Percentiles rank a stretch among this genome's conserved stretches.
These are phyloP conservation scores for Mycena leptocephala DNA, from an alignment of 768 basidiomycete genomes.

Conservation along the genomic window DNA sequence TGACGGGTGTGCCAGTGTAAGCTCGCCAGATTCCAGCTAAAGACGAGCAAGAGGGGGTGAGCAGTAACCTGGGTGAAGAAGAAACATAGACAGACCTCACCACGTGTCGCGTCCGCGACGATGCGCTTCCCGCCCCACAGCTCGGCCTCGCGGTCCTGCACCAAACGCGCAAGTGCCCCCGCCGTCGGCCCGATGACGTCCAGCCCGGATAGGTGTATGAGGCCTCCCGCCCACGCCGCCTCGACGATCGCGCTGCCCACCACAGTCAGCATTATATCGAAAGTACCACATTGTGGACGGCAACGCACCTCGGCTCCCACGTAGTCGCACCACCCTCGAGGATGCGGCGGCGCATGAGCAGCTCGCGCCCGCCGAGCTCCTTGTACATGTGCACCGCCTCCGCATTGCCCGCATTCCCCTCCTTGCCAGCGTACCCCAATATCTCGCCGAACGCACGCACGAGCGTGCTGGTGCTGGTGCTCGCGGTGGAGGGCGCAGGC, in stretches of 20 bases:
- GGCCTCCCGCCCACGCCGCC: conserved; percentile 69
- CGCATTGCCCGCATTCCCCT: conserved; percentile 46
- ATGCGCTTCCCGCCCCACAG: conserved; percentile 77
- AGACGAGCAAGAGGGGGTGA: conserved; percentile 1
- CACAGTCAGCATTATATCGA: background rate
- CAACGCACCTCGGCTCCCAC: conserved; percentile 73
- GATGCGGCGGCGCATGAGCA: conserved; percentile 75
- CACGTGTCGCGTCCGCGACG: conserved; percentile 62
- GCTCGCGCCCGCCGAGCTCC: conserved; percentile 76
- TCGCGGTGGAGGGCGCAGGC: conserved; percentile 68
- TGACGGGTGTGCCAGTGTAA: conserved; percentile 69
- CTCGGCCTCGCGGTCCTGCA: conserved; percentile 76
- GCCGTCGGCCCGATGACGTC: conserved; percentile 80
- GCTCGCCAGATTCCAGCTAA: conserved; percentile 52
- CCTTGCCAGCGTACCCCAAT: conserved; percentile 73
- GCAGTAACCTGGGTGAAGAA: background rate
- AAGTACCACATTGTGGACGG: background rate
- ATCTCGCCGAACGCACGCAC: conserved; percentile 69
- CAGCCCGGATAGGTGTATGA: conserved; percentile 73
- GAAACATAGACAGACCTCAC: conserved; percentile 56
- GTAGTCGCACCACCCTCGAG: conserved; percentile 71
- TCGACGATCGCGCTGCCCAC: conserved; percentile 66
- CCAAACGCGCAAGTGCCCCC: conserved; percentile 71
- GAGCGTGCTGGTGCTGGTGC: conserved; percentile 75
- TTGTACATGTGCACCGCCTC: conserved; percentile 79